These are phyloP conservation scores for Astrothelium macrocarpum DNA, from an alignment of 495 filamentous ascomycete genomes.

Conservation along the genomic window DNA sequence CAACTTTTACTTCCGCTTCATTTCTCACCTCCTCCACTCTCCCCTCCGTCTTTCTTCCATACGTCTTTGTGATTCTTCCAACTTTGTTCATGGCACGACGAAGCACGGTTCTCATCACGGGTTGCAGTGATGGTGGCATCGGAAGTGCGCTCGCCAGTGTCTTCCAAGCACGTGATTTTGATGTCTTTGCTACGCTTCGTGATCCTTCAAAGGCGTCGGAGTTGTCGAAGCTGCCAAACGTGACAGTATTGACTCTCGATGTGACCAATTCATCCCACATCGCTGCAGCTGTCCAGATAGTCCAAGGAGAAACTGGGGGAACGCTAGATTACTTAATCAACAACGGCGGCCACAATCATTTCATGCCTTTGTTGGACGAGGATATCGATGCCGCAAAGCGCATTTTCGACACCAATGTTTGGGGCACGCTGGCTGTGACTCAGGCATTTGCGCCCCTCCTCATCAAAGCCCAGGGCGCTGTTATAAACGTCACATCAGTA, in stretches of 20 bases:
- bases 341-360: conserved; percentile 50
- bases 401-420: conserved; percentile 56
- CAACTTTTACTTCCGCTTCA: no score
- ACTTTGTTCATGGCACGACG: neutral
- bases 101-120: conserved; percentile 21
- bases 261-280: neutral
- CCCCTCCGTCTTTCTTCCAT: neutral
- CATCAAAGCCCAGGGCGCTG: conserved; percentile 41
- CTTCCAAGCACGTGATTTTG: conserved; percentile 40
- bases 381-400: conserved; percentile 40
- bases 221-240: conserved; percentile 21
- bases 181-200: conserved; percentile 50
- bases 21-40: neutral
- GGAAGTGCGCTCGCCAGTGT: conserved; percentile 45
- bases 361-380: conserved; percentile 45
- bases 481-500: conserved; percentile 37
- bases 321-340: conserved; percentile 58
- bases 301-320: conserved; percentile 35
- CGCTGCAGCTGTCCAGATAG: neutral
- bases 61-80: neutral
- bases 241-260: neutral
- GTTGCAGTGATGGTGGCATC: conserved; percentile 38
- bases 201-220: conserved; percentile 33
- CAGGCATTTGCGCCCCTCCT: conserved; percentile 47
- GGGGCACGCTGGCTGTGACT: conserved; percentile 45